Evolutionary conservation across 495 filamentous ascomycete species (phyloP), one percentile per base, ranked within the genome.

Genomic region (Neurospora terricola): DNA sequence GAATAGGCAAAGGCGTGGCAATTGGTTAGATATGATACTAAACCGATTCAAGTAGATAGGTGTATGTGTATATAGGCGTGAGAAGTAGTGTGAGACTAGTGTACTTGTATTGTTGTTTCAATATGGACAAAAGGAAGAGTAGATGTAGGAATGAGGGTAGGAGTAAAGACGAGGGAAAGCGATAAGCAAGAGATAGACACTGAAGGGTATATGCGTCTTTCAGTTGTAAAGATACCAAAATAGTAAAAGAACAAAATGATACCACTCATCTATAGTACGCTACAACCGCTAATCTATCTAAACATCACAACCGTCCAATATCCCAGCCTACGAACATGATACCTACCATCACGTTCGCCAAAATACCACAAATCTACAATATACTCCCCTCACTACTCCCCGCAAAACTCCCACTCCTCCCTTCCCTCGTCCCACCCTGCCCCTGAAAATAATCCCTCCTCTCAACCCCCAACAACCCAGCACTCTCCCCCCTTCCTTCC

Each of bases 401-500:
- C 73, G 1, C 77, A 76, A 75, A 76, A 77, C 12, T 39, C 71
- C 59, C 59, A 27, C 18, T 75, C 74, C 21, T 73, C 72, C 39
- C 76, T 73, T n/a, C 73, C 74, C 38, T 30, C 40, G 11, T 30
- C 62, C 69, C 16, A 6, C 18, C 73, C 45, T 21, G 69, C 66
- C 0, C 40, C 5, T 16, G 12, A 7, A 66, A 66, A 18, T 66
- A 66, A 66, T 66, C 54, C 54, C 27, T 34, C 12, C 23, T 36
- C 6, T 66, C 54, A 9, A 66, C 75, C 16, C 76, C 39, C 75
- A 80, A 62, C 75, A 81, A 48, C 1, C 80, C 80, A 39, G 72
- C 78, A 23, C 74, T 75, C 74, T 79, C 79, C 4, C 76, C 79
- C 4, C 77, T 73, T 8, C 79, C 78, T 0, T 74, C 43, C 72